Evolutionary conservation across 2,329 filamentous ascomycete genomes (phyloP).

Genomic region (Pseudomassariella vexata): DNA sequence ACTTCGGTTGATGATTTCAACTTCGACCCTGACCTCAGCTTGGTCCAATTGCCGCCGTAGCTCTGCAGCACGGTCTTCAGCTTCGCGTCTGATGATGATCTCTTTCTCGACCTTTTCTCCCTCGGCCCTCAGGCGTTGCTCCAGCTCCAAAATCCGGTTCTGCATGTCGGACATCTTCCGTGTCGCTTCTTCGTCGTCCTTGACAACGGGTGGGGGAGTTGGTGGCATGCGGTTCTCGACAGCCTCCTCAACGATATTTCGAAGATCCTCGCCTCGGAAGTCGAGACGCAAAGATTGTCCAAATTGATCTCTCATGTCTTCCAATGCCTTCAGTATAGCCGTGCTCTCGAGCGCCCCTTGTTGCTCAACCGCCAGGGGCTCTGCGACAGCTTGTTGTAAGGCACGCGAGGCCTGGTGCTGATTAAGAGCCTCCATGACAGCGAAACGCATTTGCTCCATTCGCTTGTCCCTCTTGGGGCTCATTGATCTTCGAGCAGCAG

Average conservation of each 20-base stretch:
- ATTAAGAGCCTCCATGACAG: slow-evolving; percentile 68
- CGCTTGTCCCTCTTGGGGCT: slow-evolving; percentile 76
- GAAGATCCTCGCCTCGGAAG: slow-evolving; percentile 48
- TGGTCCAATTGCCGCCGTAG: slow-evolving; percentile 48
- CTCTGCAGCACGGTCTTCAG: slow-evolving; percentile 49
- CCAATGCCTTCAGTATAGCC: slow-evolving; percentile 60
- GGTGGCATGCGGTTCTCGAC: slow-evolving; percentile 52
- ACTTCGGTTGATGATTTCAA: slow-evolving; percentile 56
- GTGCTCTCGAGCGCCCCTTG: slow-evolving; percentile 32
- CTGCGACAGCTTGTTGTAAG: slow-evolving; percentile 22
- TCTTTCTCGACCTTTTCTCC: slow-evolving; percentile 45
- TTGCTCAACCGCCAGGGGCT: slow-evolving; percentile 16
- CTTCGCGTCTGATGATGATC: slow-evolving; percentile 39
- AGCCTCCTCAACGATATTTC: slow-evolving; percentile 57
- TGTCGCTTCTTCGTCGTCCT: slow-evolving; percentile 45
- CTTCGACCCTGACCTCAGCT: slow-evolving; percentile 53
- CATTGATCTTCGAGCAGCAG: slow-evolving; percentile 57
- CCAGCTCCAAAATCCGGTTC: slow-evolving; percentile 41
- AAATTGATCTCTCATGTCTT: slow-evolving; percentile 54
- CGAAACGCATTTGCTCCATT: slow-evolving; percentile 73
- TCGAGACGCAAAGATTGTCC: slow-evolving; percentile 35
- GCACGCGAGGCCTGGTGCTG: slow-evolving; percentile 42
- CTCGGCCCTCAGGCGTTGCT: slow-evolving; percentile 20
- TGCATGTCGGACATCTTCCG: slow-evolving; percentile 55
- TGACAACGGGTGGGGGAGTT: slow-evolving; percentile 35